Conservation (phyloP, 208 protist species). For the Wallacemonas rigidus region DNA sequence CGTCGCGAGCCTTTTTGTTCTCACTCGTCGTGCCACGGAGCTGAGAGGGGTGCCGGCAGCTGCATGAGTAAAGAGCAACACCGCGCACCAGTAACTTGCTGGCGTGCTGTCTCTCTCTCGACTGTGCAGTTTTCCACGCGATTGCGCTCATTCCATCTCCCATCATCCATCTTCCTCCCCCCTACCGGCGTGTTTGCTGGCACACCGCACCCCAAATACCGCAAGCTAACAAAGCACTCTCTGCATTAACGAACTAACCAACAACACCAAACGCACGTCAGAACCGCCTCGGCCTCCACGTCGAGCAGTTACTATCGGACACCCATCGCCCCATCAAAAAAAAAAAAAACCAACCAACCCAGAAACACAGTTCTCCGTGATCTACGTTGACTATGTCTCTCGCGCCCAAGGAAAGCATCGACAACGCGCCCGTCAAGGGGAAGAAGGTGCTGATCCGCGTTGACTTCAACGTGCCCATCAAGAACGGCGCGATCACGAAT, state of each 20-base stretch:
- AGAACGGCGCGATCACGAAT: constrained; percentile 95
- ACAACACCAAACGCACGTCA: neutral
- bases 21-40: no score
- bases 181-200: neutral
- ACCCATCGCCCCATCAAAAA: neutral
- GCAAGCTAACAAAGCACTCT: neutral
- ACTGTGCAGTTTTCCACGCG: no score
- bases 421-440: constrained; percentile 71
- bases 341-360: neutral
- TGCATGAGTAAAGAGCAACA: no score
- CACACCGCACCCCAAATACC: no score
- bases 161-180: neutral
- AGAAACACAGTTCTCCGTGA: neutral
- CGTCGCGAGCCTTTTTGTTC: no score
- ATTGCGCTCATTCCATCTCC: neutral
- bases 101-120: no score
- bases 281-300: neutral
- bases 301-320: neutral
- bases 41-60: no score
- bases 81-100: no score
- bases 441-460: constrained; percentile 97
- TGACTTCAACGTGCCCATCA: constrained; percentile 98
- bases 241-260: neutral
- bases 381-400: constrained; percentile 35
- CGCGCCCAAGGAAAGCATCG: constrained; percentile 78